Evolutionary conservation across 805 yeast genomes (phyloP).

Genomic region (Candida argentea): DNA sequence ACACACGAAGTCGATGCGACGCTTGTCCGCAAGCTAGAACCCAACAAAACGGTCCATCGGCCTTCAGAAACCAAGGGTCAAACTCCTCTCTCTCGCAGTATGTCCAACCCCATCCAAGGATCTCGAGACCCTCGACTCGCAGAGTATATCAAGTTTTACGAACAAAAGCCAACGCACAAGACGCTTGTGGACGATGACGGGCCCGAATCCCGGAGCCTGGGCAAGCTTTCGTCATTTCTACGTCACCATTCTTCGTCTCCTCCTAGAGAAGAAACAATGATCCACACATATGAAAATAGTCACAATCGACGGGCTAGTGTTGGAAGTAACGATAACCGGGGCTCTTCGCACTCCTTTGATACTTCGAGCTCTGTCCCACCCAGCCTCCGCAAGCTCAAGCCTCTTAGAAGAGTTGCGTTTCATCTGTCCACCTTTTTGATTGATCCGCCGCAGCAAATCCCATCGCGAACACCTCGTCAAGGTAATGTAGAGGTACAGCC

Average conservation of each 20-base stretch:
- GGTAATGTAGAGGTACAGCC: conserved; percentile 59
- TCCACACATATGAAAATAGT: too few relatives aligned
- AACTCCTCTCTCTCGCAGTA: conserved; percentile 4
- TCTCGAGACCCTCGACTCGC: conserved; percentile 22
- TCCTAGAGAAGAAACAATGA: neutral
- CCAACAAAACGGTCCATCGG: neutral
- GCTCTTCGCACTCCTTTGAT: conserved; percentile 3
- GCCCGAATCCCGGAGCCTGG: conserved; percentile 1
- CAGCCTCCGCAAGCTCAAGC: conserved; percentile 21
- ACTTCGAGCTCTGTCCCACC: conserved; percentile 8
- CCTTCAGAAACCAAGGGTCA: neutral
- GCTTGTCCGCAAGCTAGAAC: neutral
- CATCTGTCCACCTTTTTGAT: conserved; percentile 32
- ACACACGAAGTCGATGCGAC: conserved; percentile 4
- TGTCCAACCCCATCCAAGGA: conserved; percentile 6
- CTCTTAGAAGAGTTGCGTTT: conserved; percentile 33
- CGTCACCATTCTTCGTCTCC: conserved; percentile 2
- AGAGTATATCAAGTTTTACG: conserved; percentile 26
- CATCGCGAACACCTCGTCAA: conserved; percentile 69
- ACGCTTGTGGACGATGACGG: neutral
- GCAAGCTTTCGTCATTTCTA: conserved; percentile 5
- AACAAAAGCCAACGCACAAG: conserved; percentile 13
- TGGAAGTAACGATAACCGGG: neutral
- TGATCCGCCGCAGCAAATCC: conserved; percentile 87
- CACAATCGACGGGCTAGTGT: conserved; percentile 2